Conservation (phyloP, 805 yeast species). For the Candida bentonensis region DNA sequence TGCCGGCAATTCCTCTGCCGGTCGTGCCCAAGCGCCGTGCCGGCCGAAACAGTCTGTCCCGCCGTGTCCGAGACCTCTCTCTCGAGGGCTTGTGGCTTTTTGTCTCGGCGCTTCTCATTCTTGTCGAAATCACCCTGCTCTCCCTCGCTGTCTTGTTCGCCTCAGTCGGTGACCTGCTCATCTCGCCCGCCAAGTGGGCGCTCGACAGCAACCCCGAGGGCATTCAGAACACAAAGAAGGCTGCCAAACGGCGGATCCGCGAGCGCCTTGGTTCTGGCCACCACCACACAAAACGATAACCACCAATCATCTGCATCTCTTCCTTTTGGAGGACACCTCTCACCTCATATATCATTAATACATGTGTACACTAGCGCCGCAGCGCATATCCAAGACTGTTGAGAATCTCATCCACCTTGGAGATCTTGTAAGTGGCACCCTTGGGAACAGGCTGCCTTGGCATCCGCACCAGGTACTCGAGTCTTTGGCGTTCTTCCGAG, state of each 20-base stretch:
- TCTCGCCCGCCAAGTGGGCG: slow-evolving; percentile 1
- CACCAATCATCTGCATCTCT: no score
- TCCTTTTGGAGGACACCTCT: no score
- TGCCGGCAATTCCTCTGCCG: background rate
- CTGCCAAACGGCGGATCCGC: background rate
- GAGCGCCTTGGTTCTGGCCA: background rate
- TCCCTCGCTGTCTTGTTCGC: slow-evolving; percentile 5
- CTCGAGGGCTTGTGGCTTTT: background rate
- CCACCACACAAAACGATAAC: no score
- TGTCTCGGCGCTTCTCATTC: background rate
- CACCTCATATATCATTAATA: no score
- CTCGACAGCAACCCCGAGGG: background rate
- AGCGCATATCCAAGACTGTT: no score
- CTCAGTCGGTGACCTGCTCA: slow-evolving; percentile 1
- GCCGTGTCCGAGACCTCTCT: background rate
- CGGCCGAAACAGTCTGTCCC: no score
- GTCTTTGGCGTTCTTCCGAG: no score
- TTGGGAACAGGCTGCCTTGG: no score
- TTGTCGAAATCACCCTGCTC: background rate
- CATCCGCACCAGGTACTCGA: no score
- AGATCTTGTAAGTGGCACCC: no score
- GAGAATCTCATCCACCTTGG: no score
- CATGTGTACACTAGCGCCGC: no score
- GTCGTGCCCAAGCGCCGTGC: background rate
- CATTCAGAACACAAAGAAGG: background rate